Evolutionary conservation across 805 yeast genomes (phyloP), one percentile per base, ranked within the genome.

Genomic region (Nakazawaea ernobii): DNA sequence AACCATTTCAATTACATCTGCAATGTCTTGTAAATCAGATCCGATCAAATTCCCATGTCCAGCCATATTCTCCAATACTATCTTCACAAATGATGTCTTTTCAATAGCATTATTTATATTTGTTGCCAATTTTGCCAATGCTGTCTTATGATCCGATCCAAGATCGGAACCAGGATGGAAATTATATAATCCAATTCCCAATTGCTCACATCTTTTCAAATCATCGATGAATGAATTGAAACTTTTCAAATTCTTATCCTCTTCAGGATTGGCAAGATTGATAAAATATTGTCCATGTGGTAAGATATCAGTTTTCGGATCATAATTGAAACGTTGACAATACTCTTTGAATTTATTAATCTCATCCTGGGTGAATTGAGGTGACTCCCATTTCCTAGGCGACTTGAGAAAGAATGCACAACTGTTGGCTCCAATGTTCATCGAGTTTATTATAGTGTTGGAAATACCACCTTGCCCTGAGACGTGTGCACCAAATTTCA

Each of bases 211-310:
- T 54, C 99, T 70, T 52, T 75, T 71, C 57, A 94, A 69, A 57
- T 94, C 99, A 60, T 94, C 99, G 4, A 92, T 46, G 52, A 94
- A 84, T 4, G 91, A 83, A 1, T 72, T 82, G 58, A 77, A 80
- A 9, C 96, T 85, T 59, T 86, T 87, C 30, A 71, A 73, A 49
- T 82, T 86, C 61, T 89, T 92, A 51, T 79, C 94, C 2, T 64
- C 63, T 54, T 90, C 97, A 0, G 97, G 97, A 55, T 89, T 90
- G 24, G 95, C 97, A 52, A 94, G 67, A 61, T 94, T 94, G 60
- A 94, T 91, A 57, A 94, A 82, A 62, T 91, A 94, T 24, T 95
- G 89, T 1, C 97, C 98, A 64, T 94, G 99, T 0, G 99, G 98
- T 42, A 94, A 71, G 43, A 89, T 75, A 58, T 91, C 96, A 26